Percentiles rank a stretch among this genome's conserved stretches.
Evolutionary conservation across 257 asterid genomes (phyloP).

Genomic region (Vinca minor): DNA sequence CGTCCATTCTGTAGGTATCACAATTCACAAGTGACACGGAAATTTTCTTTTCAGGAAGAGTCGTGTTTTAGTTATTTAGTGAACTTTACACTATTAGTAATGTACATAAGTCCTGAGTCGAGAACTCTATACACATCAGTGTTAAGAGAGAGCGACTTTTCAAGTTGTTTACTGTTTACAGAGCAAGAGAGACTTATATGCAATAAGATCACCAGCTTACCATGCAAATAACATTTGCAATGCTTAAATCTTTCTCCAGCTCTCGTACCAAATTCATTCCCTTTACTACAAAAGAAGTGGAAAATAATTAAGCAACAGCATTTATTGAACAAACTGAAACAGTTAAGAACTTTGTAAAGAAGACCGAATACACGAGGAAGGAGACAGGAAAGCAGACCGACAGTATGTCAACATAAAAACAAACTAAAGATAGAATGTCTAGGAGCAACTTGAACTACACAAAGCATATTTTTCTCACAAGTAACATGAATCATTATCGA

Average conservation of each 20-base stretch:
- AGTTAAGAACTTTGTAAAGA: not conserved
- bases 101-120: not conserved
- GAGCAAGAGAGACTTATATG: constrained; percentile 12
- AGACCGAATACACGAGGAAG: not conserved
- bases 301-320: not conserved
- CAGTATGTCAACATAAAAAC: not conserved
- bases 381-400: constrained; percentile 2
- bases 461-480: not conserved
- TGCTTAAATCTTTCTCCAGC: constrained; percentile 95
- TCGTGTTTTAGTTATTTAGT: not conserved
- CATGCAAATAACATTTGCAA: constrained; percentile 99
- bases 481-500: not conserved
- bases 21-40: not conserved
- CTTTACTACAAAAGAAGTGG: constrained; percentile 40
- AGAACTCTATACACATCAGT: not conserved
- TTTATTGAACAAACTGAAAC: not conserved
- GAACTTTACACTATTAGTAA: not conserved
- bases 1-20: constrained; percentile 70
- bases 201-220: constrained; percentile 69
- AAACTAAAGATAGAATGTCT: not conserved
- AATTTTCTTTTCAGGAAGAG: not conserved
- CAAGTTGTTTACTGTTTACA: constrained; percentile 7
- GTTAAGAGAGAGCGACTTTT: constrained; percentile 5
- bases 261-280: constrained; percentile 98
- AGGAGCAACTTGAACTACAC: not conserved